Evolutionary conservation across 2,329 filamentous ascomycete species (phyloP), one percentile per base, ranked within the genome.

Genomic region (Neofusicoccum umdonicola): DNA sequence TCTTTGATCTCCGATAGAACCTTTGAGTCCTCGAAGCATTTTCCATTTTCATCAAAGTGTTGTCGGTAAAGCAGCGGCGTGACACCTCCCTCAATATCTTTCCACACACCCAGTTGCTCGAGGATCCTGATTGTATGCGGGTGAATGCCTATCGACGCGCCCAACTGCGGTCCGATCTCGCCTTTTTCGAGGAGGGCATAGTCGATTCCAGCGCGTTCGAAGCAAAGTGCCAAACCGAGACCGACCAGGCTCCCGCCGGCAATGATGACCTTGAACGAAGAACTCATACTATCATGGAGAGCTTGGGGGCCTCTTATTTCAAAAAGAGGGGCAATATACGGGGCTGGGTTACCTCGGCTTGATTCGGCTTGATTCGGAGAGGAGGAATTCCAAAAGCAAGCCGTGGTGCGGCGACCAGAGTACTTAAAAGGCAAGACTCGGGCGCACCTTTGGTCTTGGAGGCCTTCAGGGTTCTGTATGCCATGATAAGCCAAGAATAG

Each of bases 161-260:
- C 71, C 44, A 66, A 62, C 13, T 69, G 12, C 4, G 71, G 70
- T 3, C 68, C 66, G 15, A 71, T 68, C 22, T 69, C 44, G 4
- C 56, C 35, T 27, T 68, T 69, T 63, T 73, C 71, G 15, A 73
- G 65, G 19, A 73, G 65, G 15, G 69, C 39, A 56, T 65, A 71
- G 37, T 69, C 68, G 44, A 73, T 66, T 48, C 64, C 62, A 8
- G 47, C 42, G n/a, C 61, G 54, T 48, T 71, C 60, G 35, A 71
- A 62, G 35, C 62, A 61, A 12, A 66, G 44, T 11, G 70, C 69
- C 48, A 71, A 51, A 5, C 67, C 56, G 7, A 72, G 66, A 3
- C 66, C 65, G 4, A 54, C 60, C 3, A 66, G 48, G 35, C 64
- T 54, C 15, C 64, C 64, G 8, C 64, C 64, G 1, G 31, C 65